Evolutionary conservation across 2,329 filamentous ascomycete genomes (phyloP).

Genomic region (Epichloe festucae): DNA sequence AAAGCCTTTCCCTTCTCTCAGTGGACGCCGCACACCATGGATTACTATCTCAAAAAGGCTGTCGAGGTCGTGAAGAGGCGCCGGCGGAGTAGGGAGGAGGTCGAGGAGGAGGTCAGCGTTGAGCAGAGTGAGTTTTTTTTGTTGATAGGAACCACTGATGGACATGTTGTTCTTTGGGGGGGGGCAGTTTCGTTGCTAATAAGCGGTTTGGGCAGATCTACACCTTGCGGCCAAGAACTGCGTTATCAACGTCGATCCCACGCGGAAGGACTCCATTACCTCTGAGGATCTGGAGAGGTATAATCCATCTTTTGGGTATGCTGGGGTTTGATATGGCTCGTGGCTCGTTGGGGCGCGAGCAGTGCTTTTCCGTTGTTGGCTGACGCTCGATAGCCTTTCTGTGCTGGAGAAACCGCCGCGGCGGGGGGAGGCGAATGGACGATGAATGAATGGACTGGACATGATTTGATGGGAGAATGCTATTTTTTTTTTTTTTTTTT

Average conservation of each 20-base stretch:
- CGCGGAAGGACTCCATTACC: neutral
- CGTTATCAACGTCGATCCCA: neutral
- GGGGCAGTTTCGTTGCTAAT: too few relatives aligned
- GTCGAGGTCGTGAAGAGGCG: slow-evolving; percentile 2
- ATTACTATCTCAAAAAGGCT: slow-evolving; percentile 3
- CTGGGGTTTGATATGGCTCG: too few relatives aligned
- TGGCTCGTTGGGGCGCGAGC: too few relatives aligned
- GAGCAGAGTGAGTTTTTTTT: neutral
- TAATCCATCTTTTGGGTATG: neutral
- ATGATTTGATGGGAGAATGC: neutral
- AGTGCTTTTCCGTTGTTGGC: too few relatives aligned
- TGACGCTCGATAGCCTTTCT: neutral
- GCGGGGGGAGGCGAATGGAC: neutral
- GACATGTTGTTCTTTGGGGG: too few relatives aligned
- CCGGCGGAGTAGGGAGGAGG: neutral
- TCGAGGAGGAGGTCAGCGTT: neutral
- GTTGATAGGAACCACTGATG: too few relatives aligned
- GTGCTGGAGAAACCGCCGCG: neutral
- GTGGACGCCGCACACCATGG: neutral
- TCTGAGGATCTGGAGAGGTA: neutral
- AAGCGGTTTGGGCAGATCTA: neutral
- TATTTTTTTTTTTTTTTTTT: too few relatives aligned
- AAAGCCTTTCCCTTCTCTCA: too few relatives aligned
- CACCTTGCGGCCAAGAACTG: slow-evolving; percentile 3
- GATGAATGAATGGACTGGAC: neutral